A percentile compares a stretch with the other conserved stretches of the same genome.
phyloP scores from a whole-genome alignment of 192 early-diverging fungal species.

The Rhizophlyctis rosea region DNA sequence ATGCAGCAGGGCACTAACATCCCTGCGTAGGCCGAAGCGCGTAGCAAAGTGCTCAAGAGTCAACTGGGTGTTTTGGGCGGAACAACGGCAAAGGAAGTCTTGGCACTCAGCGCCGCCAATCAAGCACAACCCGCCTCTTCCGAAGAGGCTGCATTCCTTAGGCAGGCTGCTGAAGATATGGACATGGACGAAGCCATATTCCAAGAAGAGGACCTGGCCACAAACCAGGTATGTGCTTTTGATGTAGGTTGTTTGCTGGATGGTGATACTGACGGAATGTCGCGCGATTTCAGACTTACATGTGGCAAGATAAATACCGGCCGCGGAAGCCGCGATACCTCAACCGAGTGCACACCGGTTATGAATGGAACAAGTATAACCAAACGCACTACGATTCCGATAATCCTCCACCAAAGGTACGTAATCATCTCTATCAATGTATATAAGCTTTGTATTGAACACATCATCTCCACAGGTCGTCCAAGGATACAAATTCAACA shows the following conservation, averaged over 20 bases:
- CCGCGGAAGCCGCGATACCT: constrained; percentile 94
- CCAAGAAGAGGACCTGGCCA: constrained; percentile 61
- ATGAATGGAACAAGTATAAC: constrained; percentile 99
- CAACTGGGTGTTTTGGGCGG: constrained; percentile 22
- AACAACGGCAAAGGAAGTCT: constrained; percentile 5
- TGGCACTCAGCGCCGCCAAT: background rate
- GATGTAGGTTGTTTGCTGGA: no score
- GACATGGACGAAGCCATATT: constrained; percentile 80
- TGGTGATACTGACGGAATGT: no score
- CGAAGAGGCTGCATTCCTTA: constrained; percentile 37
- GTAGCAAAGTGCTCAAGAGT: constrained; percentile 10
- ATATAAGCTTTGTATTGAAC: background rate
- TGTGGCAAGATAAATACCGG: constrained; percentile 81
- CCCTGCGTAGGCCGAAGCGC: constrained; percentile 2
- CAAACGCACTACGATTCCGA: constrained; percentile 96
- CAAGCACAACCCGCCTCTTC: background rate
- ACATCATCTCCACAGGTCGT: constrained; percentile 59
- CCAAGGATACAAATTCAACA: constrained; percentile 97
- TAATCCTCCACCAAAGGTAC: constrained; percentile 92
- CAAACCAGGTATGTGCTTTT: constrained; percentile 10
- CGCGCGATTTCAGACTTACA: constrained; percentile 37
- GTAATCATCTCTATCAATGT: background rate
- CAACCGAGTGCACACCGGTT: constrained; percentile 96
- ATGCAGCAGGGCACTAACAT: background rate
- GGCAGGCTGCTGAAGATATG: constrained; percentile 70